Evolutionary conservation across 2,329 filamentous ascomycete species (phyloP), one percentile per base, ranked within the genome.

Genomic region (Hypoxylon sp.): DNA sequence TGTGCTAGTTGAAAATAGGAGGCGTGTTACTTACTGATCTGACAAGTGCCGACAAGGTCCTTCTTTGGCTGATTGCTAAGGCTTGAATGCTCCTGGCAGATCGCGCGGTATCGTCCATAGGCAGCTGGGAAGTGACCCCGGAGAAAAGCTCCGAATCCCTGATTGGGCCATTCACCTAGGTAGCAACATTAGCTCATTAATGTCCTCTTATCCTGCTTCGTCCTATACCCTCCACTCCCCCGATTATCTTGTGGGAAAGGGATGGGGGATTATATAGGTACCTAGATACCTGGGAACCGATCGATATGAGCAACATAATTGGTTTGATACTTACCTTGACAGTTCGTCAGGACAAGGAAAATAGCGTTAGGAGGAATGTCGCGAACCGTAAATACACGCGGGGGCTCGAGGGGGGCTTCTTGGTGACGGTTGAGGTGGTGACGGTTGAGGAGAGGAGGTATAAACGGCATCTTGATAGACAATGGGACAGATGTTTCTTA

Each of bases 251-350:
- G 19, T 10, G 2, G 19, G 21, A 43, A 6, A 21, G 38, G 38
- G 38, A 17, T 6, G 3, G 11, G 17, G 6, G 38, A 43, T 43
- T 7, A 21, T 10, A 21, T 2, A 17, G 5, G 25, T 7, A 17
- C 6, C 36, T 2, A 14, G 6, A n/a, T n/a, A n/a, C n/a, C n/a
- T n/a, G n/a, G n/a, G 36, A n/a, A 34, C 17, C 23, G 25, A 34
- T 23, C 17, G 17, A 56, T 10, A 41, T 19, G 13, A 28, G 11
- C 32, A 28, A 25, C 30, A 11, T 10, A n/a, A 28, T 5, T n/a
- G 36, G 36, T 13, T 45, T 43, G n/a, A 30, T 51, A 60, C 55
- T 52, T 3, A 64, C 61, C 55, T 60, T 60, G 61, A n/a, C 61
- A 64, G 10, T 21, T 49, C 17, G 61, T 64, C 10, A 64, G 32